Percentiles rank a stretch among this genome's conserved stretches.
Conservation (phyloP, 148 eudicot species). For the Chenopodium berlandieri region DNA sequence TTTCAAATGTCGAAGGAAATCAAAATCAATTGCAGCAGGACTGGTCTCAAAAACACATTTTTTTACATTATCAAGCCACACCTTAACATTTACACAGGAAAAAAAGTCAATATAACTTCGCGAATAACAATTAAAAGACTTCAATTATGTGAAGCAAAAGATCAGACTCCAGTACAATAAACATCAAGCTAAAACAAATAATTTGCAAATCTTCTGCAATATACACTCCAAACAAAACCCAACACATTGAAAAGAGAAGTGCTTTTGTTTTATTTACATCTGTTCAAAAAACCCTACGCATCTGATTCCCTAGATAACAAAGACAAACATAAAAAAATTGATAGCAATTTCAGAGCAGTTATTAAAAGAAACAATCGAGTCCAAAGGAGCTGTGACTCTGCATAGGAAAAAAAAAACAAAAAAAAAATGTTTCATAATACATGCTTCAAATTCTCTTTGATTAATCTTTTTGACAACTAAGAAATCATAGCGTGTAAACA, state of each 20-base stretch:
- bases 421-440: not conserved
- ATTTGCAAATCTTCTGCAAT: not conserved
- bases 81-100: constrained; percentile 32
- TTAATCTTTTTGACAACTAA: not conserved
- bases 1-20: constrained; percentile 56
- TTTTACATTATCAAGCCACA: constrained; percentile 58
- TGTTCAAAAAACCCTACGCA: too few relatives aligned
- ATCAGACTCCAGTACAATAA: not conserved
- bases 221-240: not conserved
- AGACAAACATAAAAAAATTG: not conserved
- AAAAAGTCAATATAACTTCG: not conserved
- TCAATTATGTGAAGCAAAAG: not conserved
- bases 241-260: not conserved
- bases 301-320: not conserved
- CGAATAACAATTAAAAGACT: not conserved
- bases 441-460: not conserved
- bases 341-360: not conserved
- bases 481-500: not conserved
- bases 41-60: constrained; percentile 55
- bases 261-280: not conserved
- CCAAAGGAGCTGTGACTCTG: not conserved
- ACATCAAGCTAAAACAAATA: not conserved
- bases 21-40: constrained; percentile 60
- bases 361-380: not conserved
- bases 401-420: not conserved